These are phyloP conservation scores for Microcera coccophila DNA, from an alignment of 2,329 filamentous ascomycete species.

Conservation along the genomic window DNA sequence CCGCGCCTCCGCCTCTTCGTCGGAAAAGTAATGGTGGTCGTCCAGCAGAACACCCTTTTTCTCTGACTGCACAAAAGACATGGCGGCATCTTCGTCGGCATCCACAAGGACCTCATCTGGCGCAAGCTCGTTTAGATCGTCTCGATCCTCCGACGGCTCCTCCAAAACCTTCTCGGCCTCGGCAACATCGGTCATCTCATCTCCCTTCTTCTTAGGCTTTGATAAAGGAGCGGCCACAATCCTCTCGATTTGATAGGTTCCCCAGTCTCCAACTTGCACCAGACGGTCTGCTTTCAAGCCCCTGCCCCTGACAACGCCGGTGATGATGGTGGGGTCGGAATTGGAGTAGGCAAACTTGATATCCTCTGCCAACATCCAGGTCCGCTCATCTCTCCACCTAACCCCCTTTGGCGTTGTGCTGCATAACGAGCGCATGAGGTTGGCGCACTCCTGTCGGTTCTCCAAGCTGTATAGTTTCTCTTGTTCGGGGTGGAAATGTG, in stretches of 20 bases:
- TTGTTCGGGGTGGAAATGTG: constrained; percentile 87
- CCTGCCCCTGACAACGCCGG: constrained; percentile 80
- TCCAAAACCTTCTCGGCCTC: constrained; percentile 59
- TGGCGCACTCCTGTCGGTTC: constrained; percentile 83
- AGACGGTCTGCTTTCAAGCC: constrained; percentile 86
- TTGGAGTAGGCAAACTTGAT: constrained; percentile 64
- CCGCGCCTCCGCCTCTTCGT: constrained; percentile 53
- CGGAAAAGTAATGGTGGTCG: constrained; percentile 96
- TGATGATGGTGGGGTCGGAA: constrained; percentile 66
- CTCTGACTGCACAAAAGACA: constrained; percentile 37
- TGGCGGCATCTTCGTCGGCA: constrained; percentile 50
- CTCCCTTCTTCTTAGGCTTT: constrained; percentile 55
- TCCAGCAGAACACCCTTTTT: constrained; percentile 90
- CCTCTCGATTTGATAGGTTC: constrained; percentile 86
- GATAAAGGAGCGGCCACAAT: constrained; percentile 73
- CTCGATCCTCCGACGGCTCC: constrained; percentile 70
- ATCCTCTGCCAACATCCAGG: constrained; percentile 90
- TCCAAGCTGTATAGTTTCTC: constrained; percentile 90
- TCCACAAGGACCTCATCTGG: constrained; percentile 80
- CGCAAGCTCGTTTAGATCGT: constrained; percentile 77
- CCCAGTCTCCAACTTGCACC: constrained; percentile 90
- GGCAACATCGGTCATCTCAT: constrained; percentile 66
- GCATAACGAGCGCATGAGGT: constrained; percentile 86
- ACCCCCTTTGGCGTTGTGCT: constrained; percentile 89
- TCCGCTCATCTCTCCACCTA: constrained; percentile 91